Evolutionary conservation across 352 stramenopile species (phyloP), one percentile per base, ranked within the genome.

Genomic region (Phytophthora ohioensis): DNA sequence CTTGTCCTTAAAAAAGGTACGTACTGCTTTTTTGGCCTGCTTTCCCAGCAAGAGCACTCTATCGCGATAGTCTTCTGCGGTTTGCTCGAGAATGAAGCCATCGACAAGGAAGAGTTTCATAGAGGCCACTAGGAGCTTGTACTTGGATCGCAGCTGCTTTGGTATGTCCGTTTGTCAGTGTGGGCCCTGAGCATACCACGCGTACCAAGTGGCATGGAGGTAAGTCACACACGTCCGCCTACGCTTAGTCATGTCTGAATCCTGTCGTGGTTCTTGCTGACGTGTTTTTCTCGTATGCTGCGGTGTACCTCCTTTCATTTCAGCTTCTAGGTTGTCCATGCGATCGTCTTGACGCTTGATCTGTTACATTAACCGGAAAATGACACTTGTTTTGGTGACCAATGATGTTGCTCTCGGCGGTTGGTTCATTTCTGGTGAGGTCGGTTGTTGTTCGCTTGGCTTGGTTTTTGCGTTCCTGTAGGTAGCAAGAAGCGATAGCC

Each of bases 191-290:
- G 57, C 54, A 49, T 59, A 59, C 57, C 49, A 72, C 6, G 48
- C 49, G 11, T 57, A 71, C 57, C 64, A 71, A 3, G 39, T 61
- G 0, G 54, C 30, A 12, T 61, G 54, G 52, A 61, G 38, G 54
- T 61, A 13, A 52, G 54, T 59, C 10, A 36, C 4, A 4, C 13
- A 32, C n/a, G 5, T 39, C 21, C 21, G 21, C 41, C 43, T 48
- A 12, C 6, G 43, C 30, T 35, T 49, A 5, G 21, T 43, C 5
- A 15, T 13, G 13, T 55, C 43, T 4, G 5, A 13, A 5, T 55
- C 39, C 3, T 52, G 17, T 41, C 31, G 9, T 27, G 5, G 1
- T 41, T 8, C 10, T 27, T 27, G 21, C 21, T 27, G 21, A 13
- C 38, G 12, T 43, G 1, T 43, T 13, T 5, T 13, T 10, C 38